These are phyloP conservation scores for Endocalyx cinctus DNA, from an alignment of 2,329 filamentous ascomycete species.

Conservation along the genomic window DNA sequence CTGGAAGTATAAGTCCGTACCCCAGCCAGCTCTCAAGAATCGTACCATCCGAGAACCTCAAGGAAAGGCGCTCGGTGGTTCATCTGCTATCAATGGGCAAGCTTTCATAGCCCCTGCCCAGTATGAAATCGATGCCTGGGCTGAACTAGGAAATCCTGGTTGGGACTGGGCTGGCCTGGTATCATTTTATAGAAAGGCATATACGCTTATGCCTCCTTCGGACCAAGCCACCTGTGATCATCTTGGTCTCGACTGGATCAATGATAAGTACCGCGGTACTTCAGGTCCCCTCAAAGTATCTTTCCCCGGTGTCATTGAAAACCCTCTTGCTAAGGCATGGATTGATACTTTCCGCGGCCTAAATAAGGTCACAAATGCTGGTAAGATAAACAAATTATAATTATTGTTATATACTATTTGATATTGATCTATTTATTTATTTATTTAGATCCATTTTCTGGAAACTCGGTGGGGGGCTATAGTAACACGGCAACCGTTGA, in stretches of 20 bases:
- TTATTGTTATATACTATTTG: too few relatives aligned
- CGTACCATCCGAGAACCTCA: slow-evolving; percentile 9
- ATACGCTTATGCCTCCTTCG: slow-evolving; percentile 12
- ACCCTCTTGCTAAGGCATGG: slow-evolving; percentile 18
- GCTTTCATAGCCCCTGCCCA: slow-evolving; percentile 14
- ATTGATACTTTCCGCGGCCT: slow-evolving; percentile 15
- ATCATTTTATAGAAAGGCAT: slow-evolving; percentile 13
- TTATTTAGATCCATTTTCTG: slow-evolving; percentile 17
- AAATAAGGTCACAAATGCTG: slow-evolving; percentile 14
- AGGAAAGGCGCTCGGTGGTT: slow-evolving; percentile 16
- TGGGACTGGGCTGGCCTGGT: slow-evolving; percentile 16
- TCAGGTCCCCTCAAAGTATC: slow-evolving; percentile 15
- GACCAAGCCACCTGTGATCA: slow-evolving; percentile 12
- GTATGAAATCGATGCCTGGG: slow-evolving; percentile 15
- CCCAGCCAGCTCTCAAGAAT: slow-evolving; percentile 8
- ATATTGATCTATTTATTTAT: too few relatives aligned
- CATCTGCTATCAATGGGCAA: slow-evolving; percentile 18
- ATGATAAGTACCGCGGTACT: slow-evolving; percentile 13
- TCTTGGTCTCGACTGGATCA: slow-evolving; percentile 17
- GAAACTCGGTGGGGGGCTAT: slow-evolving; percentile 17
- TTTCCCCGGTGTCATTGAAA: slow-evolving; percentile 16
- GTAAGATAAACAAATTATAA: slow-evolving; percentile 7
- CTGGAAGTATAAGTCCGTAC: slow-evolving; percentile 9
- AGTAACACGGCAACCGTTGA: slow-evolving; percentile 16
- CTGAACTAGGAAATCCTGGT: slow-evolving; percentile 14